These are phyloP conservation scores for Neofusicoccum parvum DNA, from an alignment of 2,329 filamentous ascomycete species.

Conservation along the genomic window DNA sequence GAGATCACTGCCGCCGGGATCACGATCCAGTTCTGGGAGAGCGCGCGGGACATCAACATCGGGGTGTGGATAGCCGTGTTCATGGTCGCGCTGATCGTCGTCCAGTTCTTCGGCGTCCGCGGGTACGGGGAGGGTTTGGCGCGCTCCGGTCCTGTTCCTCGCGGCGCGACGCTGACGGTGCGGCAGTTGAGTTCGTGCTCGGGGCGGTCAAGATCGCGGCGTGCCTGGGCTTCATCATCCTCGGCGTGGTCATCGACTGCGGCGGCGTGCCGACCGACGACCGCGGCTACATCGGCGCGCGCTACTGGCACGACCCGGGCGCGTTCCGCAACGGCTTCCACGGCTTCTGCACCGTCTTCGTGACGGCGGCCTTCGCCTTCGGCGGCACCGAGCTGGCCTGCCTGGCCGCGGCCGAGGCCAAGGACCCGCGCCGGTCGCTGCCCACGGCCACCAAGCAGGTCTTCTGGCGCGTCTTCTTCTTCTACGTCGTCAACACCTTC, in stretches of 20 bases:
- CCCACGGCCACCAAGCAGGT: slow-evolving; percentile 49
- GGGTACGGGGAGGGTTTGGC: slow-evolving; percentile 41
- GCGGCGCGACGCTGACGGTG: too few relatives aligned
- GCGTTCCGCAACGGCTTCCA: slow-evolving; percentile 63
- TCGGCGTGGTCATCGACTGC: too few relatives aligned
- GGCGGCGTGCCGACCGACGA: slow-evolving; percentile 46
- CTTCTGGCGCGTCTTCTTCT: slow-evolving; percentile 51
- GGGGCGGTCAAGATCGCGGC: slow-evolving; percentile 49
- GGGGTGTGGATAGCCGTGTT: slow-evolving; percentile 42
- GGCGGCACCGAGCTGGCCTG: slow-evolving; percentile 65
- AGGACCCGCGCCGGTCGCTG: slow-evolving; percentile 36
- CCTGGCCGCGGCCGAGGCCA: slow-evolving; percentile 53
- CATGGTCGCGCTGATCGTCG: slow-evolving; percentile 38
- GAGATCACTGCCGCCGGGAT: slow-evolving; percentile 41
- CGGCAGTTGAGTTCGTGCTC: slow-evolving; percentile 58
- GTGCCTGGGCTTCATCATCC: too few relatives aligned
- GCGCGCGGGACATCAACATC: slow-evolving; percentile 30
- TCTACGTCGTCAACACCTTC: slow-evolving; percentile 63
- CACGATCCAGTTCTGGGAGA: slow-evolving; percentile 41
- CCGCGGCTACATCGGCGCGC: slow-evolving; percentile 62
- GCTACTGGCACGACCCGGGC: slow-evolving; percentile 62
- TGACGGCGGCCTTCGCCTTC: slow-evolving; percentile 65
- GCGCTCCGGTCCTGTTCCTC: too few relatives aligned
- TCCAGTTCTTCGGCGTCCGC: slow-evolving; percentile 43
- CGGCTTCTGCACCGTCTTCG: slow-evolving; percentile 65